Evolutionary conservation across 148 eudicot species (phyloP).

Genomic region (Polygonum maritimum): DNA sequence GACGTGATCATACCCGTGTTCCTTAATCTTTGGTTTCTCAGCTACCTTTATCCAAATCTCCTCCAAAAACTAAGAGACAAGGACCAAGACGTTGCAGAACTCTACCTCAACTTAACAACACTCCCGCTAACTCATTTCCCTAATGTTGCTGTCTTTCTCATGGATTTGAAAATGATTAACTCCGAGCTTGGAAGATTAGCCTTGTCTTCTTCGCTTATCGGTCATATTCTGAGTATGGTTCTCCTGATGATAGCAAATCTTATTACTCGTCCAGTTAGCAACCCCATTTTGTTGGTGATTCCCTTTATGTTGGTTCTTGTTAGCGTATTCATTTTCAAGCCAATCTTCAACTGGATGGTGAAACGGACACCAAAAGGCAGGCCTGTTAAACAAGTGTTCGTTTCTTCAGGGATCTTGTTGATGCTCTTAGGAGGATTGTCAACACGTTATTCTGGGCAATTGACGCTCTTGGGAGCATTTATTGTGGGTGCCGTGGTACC

Average conservation of each 20-base stretch:
- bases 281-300: neutral
- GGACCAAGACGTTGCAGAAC: neutral
- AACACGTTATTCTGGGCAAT: slow-evolving; percentile 20
- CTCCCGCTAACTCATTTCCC: slow-evolving; percentile 28
- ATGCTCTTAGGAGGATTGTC: slow-evolving; percentile 21
- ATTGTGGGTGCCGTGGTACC: slow-evolving; percentile 39
- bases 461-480: slow-evolving; percentile 28
- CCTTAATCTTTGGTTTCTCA: neutral
- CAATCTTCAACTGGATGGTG: slow-evolving; percentile 21
- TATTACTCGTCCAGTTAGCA: neutral
- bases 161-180: slow-evolving; percentile 47
- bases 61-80: too few species aligned
- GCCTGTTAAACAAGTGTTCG: slow-evolving; percentile 26
- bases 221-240: slow-evolving; percentile 12
- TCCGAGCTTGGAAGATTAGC: slow-evolving; percentile 65
- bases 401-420: slow-evolving; percentile 15
- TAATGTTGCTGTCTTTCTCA: slow-evolving; percentile 30
- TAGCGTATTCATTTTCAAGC: slow-evolving; percentile 18
- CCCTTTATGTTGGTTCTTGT: neutral
- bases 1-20: slow-evolving; percentile 4
- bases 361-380: slow-evolving; percentile 29
- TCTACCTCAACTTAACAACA: neutral
- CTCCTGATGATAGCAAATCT: neutral
- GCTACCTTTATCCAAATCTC: neutral
- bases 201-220: slow-evolving; percentile 24